Base-by-base conservation (phyloP, 1,139 yeast species). In the Yamadazyma buinensis region DNA sequence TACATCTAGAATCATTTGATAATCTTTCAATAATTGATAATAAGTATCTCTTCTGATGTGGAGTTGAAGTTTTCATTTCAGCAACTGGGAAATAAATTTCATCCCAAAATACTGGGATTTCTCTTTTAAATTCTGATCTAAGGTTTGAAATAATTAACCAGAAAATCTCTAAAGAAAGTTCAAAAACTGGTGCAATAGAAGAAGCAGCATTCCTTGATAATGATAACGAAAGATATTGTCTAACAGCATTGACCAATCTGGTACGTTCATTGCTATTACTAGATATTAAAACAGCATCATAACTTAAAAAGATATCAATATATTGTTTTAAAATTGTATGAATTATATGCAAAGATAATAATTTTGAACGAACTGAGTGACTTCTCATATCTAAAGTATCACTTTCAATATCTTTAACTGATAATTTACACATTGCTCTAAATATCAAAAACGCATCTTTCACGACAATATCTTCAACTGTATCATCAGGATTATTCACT, bases 41-140 rank as follows among this genome's bases (percentile, higher is more conserved):
- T 43, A 92, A 75, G 49, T 87, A 90, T 51, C 95, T 75, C 57
- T 92, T 90, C 59, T 92, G 98, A 54, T 92, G 97, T 8, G 88
- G 66, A 0, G 97, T 87, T 1, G 97, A 85, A 1, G 95, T 80
- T 51, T 81, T 84, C 82, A 92, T 77, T 52, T 92, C 97, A 33
- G 94, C 77, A 29, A 94, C 87, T 4, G 97, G 97, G 61, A 92
- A 84, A 57, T 92, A 94, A 32, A 92, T 87, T 53, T 92, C 97
- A 36, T 83, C 85, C 65, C 92, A 77, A 52, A 94, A 86, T 0
- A 94, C 95, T 2, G 96, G 96, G 32, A 94, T 85, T 55, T 92
- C 98, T 47, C 83, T 75, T 56, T 90, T 90, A 62, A 92, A 88
- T 47, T 85, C 94, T 6, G 84, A 75, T 51, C 98, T 77, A 48